Base-by-base conservation (phyloP, 352 stramenopile genomes). In the Pseudoperonospora humuli region DNA sequence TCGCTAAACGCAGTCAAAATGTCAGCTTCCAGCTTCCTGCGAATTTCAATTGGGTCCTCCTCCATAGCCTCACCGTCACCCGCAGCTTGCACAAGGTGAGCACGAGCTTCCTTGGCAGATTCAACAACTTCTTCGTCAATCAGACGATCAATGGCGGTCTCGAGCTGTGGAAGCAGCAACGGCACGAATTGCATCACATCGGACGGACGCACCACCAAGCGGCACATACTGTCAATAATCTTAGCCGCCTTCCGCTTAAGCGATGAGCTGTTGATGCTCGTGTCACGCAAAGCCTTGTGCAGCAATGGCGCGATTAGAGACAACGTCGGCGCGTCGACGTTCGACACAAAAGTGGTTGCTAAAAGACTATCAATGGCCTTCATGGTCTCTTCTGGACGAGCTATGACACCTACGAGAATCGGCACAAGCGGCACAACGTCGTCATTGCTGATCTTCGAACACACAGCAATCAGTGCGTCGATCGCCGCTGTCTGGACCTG, bases 201-300 rank as follows among this genome's bases (percentile, higher is more conserved):
- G 25, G 80, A 85, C 19, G 86, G 85, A 28, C 65, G 71, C 42
- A 79, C 69, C 18, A 97, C 86, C 7, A 97, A 67, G 39, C 79
- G 81, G 34, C 76, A 94, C 88, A 97, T 97, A 57, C 89, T 96
- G 56, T 95, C 85, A 58, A 97, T 96, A 41, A 97, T 93, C 50
- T 89, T 74, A 42, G 84, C 90, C 10, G 81, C 86, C 60, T 93
- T 87, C 29, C 88, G 78, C 65, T 96, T 96, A 25, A 96, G 69
- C 11, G 84, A 89, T 45, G 89, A 84, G 62, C 89, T 94, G 63
- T 97, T 76, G 48, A 91, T 90, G 42, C 84, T 77, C 56, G 90
- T 91, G 57, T 97, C 92, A 27, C 90, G 91, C 19, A 97, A 64
- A 26, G 84, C 83, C 50, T 93, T 86, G 50, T 86, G 76, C 20